These are phyloP conservation scores for Leccinum pellstonianum DNA, from an alignment of 768 basidiomycete species.

Conservation along the genomic window DNA sequence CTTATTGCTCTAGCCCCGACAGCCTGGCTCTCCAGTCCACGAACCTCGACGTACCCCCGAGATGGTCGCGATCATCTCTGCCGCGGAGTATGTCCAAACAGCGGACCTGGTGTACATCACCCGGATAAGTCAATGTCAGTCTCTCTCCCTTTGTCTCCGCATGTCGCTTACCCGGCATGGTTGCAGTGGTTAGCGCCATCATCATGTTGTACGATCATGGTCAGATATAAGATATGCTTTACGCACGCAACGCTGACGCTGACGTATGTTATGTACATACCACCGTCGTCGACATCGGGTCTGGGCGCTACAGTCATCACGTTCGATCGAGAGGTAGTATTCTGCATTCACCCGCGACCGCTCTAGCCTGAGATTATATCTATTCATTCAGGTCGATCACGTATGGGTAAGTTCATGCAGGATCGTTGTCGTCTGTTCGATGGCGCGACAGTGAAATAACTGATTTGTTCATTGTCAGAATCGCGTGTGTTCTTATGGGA, in stretches of 20 bases:
- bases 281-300: background rate
- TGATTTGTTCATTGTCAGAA: background rate
- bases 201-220: conserved; percentile 23
- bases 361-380: background rate
- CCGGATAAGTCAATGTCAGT: conserved; percentile 15
- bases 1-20: background rate
- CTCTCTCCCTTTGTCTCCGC: background rate
- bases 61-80: background rate
- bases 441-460: background rate
- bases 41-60: background rate
- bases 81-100: background rate
- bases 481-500: background rate
- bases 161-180: background rate
- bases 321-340: conserved; percentile 17
- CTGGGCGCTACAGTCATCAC: conserved; percentile 14
- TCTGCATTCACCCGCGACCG: background rate
- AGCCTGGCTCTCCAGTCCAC: background rate
- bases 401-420: conserved; percentile 18
- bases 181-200: conserved; percentile 4
- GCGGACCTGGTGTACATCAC: conserved; percentile 5
- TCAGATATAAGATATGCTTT: background rate
- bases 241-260: background rate
- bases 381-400: conserved; percentile 13
- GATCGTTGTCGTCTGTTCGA: background rate
- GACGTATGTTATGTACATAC: background rate